A percentile compares a stretch with the other conserved stretches of the same genome.
These are phyloP conservation scores for Neurospora sp. DNA, from an alignment of 2,329 filamentous ascomycete species.

Conservation along the genomic window DNA sequence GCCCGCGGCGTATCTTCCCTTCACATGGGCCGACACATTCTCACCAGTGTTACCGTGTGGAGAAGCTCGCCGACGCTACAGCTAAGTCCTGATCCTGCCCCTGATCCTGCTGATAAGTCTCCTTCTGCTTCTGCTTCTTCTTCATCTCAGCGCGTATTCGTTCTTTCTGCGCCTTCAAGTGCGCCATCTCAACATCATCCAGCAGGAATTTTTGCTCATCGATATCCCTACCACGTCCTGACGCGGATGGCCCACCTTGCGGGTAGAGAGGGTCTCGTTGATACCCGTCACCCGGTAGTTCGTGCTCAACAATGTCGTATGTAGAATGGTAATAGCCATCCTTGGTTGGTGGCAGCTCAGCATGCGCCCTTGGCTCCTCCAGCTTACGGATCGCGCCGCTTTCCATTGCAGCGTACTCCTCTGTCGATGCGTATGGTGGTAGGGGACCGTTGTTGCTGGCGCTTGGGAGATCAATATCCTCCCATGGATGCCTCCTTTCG, in stretches of 20 bases:
- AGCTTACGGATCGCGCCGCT: slow-evolving; percentile 19
- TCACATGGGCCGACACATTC: neutral
- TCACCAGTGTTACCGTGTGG: slow-evolving; percentile 3
- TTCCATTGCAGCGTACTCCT: slow-evolving; percentile 18
- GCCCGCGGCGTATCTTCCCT: neutral
- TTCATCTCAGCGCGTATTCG: slow-evolving; percentile 4
- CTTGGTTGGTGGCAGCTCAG: slow-evolving; percentile 20
- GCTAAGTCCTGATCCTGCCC: neutral
- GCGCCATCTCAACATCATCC: slow-evolving; percentile 15
- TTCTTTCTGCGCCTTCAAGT: slow-evolving; percentile 13
- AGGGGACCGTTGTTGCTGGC: slow-evolving; percentile 12
- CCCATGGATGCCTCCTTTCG: neutral
- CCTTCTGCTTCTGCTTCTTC: slow-evolving; percentile 4
- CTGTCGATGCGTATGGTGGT: slow-evolving; percentile 18
- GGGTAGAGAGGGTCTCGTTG: slow-evolving; percentile 10
- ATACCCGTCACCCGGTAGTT: slow-evolving; percentile 15
- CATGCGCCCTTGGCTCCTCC: slow-evolving; percentile 15
- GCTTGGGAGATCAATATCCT: slow-evolving; percentile 4
- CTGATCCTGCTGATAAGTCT: slow-evolving; percentile 9
- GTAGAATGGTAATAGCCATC: slow-evolving; percentile 19
- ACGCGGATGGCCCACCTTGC: slow-evolving; percentile 1
- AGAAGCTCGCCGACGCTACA: neutral
- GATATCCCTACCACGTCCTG: slow-evolving; percentile 9
- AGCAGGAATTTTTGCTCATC: slow-evolving; percentile 22
- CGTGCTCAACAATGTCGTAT: slow-evolving; percentile 15